Conservation (phyloP, 768 basidiomycete species). For the Lactarius tabidus region DNA sequence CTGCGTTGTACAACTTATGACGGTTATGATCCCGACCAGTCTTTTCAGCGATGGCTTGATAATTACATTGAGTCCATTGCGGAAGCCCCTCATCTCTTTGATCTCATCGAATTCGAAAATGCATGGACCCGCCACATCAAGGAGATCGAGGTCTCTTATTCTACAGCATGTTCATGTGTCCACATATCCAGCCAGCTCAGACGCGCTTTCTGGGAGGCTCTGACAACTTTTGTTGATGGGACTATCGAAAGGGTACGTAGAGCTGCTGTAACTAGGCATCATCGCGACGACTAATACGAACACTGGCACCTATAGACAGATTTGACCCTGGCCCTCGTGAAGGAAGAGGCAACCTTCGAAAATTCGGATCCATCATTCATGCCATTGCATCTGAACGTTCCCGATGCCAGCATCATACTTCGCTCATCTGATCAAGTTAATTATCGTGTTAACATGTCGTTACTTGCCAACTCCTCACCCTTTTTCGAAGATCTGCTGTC, state of each 20-base stretch:
- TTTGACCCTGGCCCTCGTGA: background rate
- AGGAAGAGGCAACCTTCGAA: background rate
- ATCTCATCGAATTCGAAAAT: background rate
- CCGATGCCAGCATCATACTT: background rate
- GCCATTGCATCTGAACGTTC: background rate
- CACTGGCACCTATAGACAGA: background rate
- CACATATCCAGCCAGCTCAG: background rate
- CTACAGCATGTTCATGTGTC: background rate
- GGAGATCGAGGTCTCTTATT: background rate
- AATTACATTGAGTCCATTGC: background rate
- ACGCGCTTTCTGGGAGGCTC: background rate
- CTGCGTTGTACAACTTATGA: background rate
- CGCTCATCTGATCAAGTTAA: background rate
- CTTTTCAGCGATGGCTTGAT: background rate
- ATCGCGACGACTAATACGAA: background rate
- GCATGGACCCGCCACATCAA: background rate
- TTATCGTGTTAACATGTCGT: background rate
- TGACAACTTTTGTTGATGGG: background rate
- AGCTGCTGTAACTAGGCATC: background rate
- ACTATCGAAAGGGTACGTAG: background rate
- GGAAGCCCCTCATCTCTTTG: background rate
- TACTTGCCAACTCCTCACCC: background rate
- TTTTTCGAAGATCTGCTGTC: background rate
- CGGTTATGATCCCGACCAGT: too few relatives aligned
- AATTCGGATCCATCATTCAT: background rate